Evolutionary conservation across 371 early-diverging fungal species (phyloP), one percentile per base, ranked within the genome.

Genomic region (Basidiobolus heterosporus): DNA sequence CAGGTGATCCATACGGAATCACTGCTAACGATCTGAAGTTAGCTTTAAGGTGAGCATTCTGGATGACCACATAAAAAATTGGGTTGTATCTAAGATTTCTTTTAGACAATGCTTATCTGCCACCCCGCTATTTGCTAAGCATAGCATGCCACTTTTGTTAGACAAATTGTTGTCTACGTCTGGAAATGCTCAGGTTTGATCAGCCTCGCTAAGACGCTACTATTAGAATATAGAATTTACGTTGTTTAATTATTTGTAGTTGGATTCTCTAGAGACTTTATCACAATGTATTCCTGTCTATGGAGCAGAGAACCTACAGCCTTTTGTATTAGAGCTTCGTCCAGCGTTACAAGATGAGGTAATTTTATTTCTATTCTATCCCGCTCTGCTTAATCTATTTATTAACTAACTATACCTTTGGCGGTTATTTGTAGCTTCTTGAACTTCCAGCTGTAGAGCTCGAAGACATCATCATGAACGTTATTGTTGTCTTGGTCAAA

Each of bases 1-100:
- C 90, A 30, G 85, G 85, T 52, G 97, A 94, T 65, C 83, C 88
- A 1, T 84, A 83, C 46, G 89, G 88, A 15, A 86, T 98, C 42
- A 84, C 97, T 8, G 75, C 94, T 2, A 88, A 87, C 15, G 80
- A 89, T 60, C 65, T 98, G 22, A 92, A 94, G 58, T 38, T 61
- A 11, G 75, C 75, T 15, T 62, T 91, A 38, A 68, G 80, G 61
- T 62, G 61, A 36, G 30, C 30, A 30, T 30, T 9, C n/a, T 15
- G 37, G 30, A 9, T 36, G 35, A 17, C 30, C 14, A 24, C 18
- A n/a, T 18, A 42, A 17, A 17, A 19, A 38, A n/a, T n/a, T n/a
- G n/a, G n/a, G n/a, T n/a, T n/a, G n/a, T n/a, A n/a, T n/a, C n/a
- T n/a, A n/a, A n/a, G 17, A 20, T 6, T 5, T 3, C 20, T 11